Evolutionary conservation across 2,329 filamentous ascomycete genomes (phyloP), one percentile per base, ranked within the genome.

Genomic region (Mycocentrospora acerina): DNA sequence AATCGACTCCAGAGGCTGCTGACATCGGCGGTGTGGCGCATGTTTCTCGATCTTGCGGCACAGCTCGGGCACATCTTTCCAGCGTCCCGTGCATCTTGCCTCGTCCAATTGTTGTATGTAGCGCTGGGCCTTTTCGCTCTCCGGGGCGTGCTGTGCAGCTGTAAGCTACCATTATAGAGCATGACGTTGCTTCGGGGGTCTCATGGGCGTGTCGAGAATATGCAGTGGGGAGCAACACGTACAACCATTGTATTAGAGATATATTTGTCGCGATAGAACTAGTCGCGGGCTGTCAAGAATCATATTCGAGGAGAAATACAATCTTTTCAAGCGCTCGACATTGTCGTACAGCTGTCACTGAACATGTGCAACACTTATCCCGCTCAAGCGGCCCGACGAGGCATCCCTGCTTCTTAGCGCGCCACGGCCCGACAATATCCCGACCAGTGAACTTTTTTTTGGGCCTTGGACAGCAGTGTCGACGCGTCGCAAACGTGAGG

Each of bases 21-120:
- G 84, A 96, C 91, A 95, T 70, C 81, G 80, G 67, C 88, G 81
- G 45, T 87, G 81, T 27, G 90, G 85, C 56, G 90, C 88, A 78
- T 98, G 91, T 70, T 98, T 97, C 61, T 86, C 86, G 60, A 97
- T 80, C 71, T 98, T 98, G 66, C 91, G 83, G 58, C 93, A 84
- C 48, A 95, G 79, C 71, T 97, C 91, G 17, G 88, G 88, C 19
- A 97, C 79, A 19, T 87, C 82, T 53, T 82, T 77, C 93, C 93
- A 98, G 66, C 83, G 84, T 35, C 86, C 90, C 59, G 91, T 83
- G 69, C 89, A 95, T 60, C 93, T 86, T 51, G 89, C 90, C 55
- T 84, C 79, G 67, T 97, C 88, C 61, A 98, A 81, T 69, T 83
- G 81, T 64, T 80, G 78, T 54, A 95, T 79, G 70, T 97, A 97